A percentile compares a stretch with the other conserved stretches of the same genome.
Evolutionary conservation across 768 basidiomycete species (phyloP).

Genomic region (Suillus ampliporus): DNA sequence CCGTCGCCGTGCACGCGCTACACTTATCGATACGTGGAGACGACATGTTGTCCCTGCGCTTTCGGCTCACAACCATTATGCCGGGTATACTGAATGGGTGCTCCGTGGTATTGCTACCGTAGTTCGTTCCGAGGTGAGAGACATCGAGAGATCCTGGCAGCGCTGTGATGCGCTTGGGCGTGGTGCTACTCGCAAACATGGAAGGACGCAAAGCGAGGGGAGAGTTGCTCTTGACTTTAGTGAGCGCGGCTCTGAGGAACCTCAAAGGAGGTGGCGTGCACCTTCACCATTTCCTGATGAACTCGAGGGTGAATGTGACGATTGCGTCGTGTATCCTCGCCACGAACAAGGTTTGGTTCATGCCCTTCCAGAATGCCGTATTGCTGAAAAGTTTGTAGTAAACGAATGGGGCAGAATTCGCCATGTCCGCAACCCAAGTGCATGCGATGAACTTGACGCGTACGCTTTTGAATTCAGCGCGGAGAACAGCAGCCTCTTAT

Average conservation of each 20-base stretch:
- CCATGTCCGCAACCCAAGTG: constrained; percentile 13
- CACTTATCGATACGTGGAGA: constrained; percentile 70
- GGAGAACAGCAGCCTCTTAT: constrained; percentile 31
- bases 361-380: not conserved
- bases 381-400: constrained; percentile 20
- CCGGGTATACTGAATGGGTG: constrained; percentile 38
- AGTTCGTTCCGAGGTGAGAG: constrained; percentile 25
- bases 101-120: constrained; percentile 32
- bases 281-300: constrained; percentile 27
- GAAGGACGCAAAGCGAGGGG: constrained; percentile 50
- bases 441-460: constrained; percentile 21
- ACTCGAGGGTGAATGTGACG: constrained; percentile 20
- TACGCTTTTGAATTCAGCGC: constrained; percentile 30
- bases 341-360: constrained; percentile 24
- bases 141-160: constrained; percentile 20
- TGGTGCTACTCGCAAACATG: constrained; percentile 47
- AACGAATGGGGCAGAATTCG: constrained; percentile 37
- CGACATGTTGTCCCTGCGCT: constrained; percentile 64
- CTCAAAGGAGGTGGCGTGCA: constrained; percentile 28
- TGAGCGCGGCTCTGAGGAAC: constrained; percentile 30
- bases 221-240: constrained; percentile 46
- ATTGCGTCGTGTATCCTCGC: constrained; percentile 37
- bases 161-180: constrained; percentile 8
- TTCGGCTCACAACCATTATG: constrained; percentile 38
- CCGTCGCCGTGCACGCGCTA: constrained; percentile 67